Percentiles rank a stretch among this genome's conserved stretches.
These are phyloP conservation scores for Ogataea degrootiae DNA, from an alignment of 805 yeast genomes.

Conservation along the genomic window DNA sequence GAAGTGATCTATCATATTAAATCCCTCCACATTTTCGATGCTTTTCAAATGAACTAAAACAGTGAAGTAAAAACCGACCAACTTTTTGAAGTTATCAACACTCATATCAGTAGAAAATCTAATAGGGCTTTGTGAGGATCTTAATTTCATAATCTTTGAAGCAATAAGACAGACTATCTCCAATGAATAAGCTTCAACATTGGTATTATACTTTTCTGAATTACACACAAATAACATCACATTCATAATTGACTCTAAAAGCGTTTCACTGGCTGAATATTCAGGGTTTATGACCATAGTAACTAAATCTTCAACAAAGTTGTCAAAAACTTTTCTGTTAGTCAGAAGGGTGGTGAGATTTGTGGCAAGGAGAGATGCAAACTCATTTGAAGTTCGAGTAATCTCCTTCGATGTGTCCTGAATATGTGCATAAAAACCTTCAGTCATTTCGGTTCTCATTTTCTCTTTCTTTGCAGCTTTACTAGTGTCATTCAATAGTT, in stretches of 20 bases:
- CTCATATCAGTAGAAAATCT: constrained; percentile 7
- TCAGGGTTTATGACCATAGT: constrained; percentile 48
- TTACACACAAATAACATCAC: constrained; percentile 37
- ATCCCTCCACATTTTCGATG: neutral
- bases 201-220: constrained; percentile 35
- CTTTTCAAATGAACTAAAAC: constrained; percentile 5
- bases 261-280: constrained; percentile 55
- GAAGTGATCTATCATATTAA: constrained; percentile 1
- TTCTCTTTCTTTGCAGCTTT: constrained; percentile 9
- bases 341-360: constrained; percentile 30
- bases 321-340: constrained; percentile 40
- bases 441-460: constrained; percentile 6
- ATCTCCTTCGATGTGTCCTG: constrained; percentile 7
- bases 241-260: constrained; percentile 42
- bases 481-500: constrained; percentile 3
- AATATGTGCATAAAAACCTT: constrained; percentile 7
- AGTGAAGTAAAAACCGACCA: constrained; percentile 5
- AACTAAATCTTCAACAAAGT: constrained; percentile 53
- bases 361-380: constrained; percentile 27
- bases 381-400: constrained; percentile 21
- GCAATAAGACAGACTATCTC: constrained; percentile 64
- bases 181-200: constrained; percentile 46
- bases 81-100: constrained; percentile 3
- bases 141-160: constrained; percentile 38
- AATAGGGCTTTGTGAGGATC: constrained; percentile 2